A percentile compares a stretch with the other conserved stretches of the same genome.
Evolutionary conservation across 768 basidiomycete genomes (phyloP).

Genomic region (Pholiota conissans): DNA sequence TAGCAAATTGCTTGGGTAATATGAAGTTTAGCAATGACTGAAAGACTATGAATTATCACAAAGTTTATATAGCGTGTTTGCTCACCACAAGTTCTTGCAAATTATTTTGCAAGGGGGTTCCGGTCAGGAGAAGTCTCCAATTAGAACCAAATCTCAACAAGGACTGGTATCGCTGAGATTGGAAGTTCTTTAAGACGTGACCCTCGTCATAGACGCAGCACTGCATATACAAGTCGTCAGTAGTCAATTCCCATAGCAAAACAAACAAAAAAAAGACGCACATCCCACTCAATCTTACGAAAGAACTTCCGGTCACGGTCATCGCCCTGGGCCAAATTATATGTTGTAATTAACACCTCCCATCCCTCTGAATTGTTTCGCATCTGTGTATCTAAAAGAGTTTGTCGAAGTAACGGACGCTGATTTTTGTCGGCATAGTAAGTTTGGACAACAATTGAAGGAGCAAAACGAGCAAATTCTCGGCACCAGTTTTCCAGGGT

Average conservation of each 20-base stretch:
- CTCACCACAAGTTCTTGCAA: slow-evolving; percentile 86
- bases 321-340: slow-evolving; percentile 90
- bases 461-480: slow-evolving; percentile 91
- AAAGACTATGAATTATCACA: slow-evolving; percentile 5
- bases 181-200: slow-evolving; percentile 95
- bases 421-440: slow-evolving; percentile 96
- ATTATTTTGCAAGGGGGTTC: slow-evolving; percentile 94
- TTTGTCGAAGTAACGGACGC: slow-evolving; percentile 69
- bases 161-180: slow-evolving; percentile 93
- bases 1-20: slow-evolving; percentile 84
- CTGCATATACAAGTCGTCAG: slow-evolving; percentile 38
- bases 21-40: slow-evolving; percentile 99
- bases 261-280: slow-evolving; percentile 41
- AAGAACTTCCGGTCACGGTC: slow-evolving; percentile 93
- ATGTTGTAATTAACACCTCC: slow-evolving; percentile 96
- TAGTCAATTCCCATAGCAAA: neutral
- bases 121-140: slow-evolving; percentile 92
- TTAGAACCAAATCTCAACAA: slow-evolving; percentile 81
- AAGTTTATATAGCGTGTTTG: slow-evolving; percentile 12
- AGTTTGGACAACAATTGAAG: slow-evolving; percentile 79
- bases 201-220: slow-evolving; percentile 96
- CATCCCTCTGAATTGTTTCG: slow-evolving; percentile 59
- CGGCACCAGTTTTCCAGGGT: slow-evolving; percentile 98
- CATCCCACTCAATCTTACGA: slow-evolving; percentile 88
- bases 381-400: slow-evolving; percentile 60